Conservation (phyloP, 306 rosid genomes). For the Fagus sylvatica region DNA sequence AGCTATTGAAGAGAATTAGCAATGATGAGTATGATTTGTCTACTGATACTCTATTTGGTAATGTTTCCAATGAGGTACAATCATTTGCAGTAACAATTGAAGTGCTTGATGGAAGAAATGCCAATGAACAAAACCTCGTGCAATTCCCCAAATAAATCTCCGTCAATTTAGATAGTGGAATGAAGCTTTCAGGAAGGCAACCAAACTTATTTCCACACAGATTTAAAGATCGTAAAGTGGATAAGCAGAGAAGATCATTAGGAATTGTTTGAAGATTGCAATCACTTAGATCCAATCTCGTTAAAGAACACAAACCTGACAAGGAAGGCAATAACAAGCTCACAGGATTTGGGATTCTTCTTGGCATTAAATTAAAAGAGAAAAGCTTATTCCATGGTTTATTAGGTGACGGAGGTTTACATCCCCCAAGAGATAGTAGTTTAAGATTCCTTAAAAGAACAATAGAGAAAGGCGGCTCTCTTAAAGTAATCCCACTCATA, state of each 20-base stretch:
- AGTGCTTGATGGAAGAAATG: too few relatives aligned
- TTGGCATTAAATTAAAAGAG: not conserved
- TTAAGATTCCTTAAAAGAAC: conserved; percentile 23
- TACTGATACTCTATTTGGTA: too few relatives aligned
- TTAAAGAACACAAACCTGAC: too few relatives aligned
- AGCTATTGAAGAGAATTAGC: too few relatives aligned
- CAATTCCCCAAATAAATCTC: too few relatives aligned
- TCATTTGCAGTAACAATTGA: too few relatives aligned
- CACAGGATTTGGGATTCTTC: conserved; percentile 10
- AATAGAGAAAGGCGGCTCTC: conserved; percentile 14
- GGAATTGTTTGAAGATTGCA: conserved; percentile 31
- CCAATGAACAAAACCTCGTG: too few relatives aligned
- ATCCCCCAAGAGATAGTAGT: conserved; percentile 26
- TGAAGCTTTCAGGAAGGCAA: conserved; percentile 3
- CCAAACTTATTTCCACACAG: conserved; percentile 40
- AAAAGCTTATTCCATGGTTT: not conserved
- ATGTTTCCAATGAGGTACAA: too few relatives aligned
- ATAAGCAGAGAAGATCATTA: conserved; percentile 16
- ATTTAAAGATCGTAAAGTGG: conserved; percentile 7
- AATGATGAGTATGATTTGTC: too few relatives aligned
- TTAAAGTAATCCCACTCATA: conserved; percentile 25
- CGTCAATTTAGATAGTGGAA: too few relatives aligned
- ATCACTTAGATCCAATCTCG: too few relatives aligned
- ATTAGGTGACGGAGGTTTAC: conserved; percentile 22
- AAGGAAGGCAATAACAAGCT: too few relatives aligned